These are phyloP conservation scores for Agrocybe praecox DNA, from an alignment of 768 basidiomycete species.

Conservation along the genomic window DNA sequence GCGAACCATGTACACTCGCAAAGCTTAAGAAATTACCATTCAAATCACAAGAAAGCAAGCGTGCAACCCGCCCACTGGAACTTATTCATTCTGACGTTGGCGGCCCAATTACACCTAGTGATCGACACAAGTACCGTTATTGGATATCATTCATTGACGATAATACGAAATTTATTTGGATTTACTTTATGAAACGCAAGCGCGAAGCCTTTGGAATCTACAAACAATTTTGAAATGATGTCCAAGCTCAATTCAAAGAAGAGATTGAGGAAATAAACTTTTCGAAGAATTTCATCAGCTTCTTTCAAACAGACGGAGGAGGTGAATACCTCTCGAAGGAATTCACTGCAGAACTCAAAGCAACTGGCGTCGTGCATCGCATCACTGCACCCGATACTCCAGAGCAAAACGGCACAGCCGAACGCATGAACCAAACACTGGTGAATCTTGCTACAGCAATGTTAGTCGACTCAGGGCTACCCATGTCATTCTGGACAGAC, in stretches of 20 bases:
- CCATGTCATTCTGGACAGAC: slow-evolving; percentile 25
- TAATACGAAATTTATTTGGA: slow-evolving; percentile 6
- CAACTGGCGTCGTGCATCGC: slow-evolving; percentile 4
- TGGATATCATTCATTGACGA: slow-evolving; percentile 20
- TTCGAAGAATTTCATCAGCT: slow-evolving; percentile 1
- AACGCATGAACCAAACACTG: slow-evolving; percentile 29
- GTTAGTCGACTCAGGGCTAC: slow-evolving; percentile 21
- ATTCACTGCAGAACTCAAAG: slow-evolving; percentile 4
- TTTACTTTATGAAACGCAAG: slow-evolving; percentile 15
- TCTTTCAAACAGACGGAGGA: slow-evolving; percentile 9
- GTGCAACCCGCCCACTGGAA: slow-evolving; percentile 8
- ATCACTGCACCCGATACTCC: slow-evolving; percentile 14
- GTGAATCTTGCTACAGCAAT: slow-evolving; percentile 20
- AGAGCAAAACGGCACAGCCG: slow-evolving; percentile 31
- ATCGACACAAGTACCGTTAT: slow-evolving; percentile 12
- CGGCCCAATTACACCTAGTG: slow-evolving; percentile 10
- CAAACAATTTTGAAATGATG: slow-evolving; percentile 4
- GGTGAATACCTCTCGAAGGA: slow-evolving; percentile 8
- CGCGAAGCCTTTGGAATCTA: slow-evolving; percentile 5
- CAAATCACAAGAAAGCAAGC: slow-evolving; percentile 2
- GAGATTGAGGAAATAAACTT: slow-evolving; percentile 8
- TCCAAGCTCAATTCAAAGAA: slow-evolving; percentile 1
- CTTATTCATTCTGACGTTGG: slow-evolving; percentile 12
- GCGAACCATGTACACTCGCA: slow-evolving; percentile 9
- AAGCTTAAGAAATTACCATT: slow-evolving; percentile 15